Conservation (phyloP, 352 stramenopile species). For the Peronospora farinosa region DNA sequence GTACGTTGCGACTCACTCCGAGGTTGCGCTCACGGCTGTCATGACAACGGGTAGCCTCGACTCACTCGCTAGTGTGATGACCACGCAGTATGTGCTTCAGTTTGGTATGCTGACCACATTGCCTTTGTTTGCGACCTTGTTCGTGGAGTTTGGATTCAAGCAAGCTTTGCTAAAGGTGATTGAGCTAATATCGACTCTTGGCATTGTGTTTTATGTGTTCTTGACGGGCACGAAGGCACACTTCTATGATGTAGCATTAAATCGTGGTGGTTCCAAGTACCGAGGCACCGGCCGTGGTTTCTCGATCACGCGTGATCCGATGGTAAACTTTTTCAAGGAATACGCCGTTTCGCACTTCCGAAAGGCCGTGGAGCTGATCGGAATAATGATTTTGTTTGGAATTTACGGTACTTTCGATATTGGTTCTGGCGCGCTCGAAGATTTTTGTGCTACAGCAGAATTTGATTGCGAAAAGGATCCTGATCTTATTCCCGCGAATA, state of each 20-base stretch:
- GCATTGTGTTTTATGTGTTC: slow-evolving; percentile 86
- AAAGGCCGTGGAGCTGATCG: slow-evolving; percentile 84
- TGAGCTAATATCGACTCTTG: slow-evolving; percentile 69
- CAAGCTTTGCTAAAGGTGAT: slow-evolving; percentile 68
- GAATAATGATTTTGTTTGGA: slow-evolving; percentile 77
- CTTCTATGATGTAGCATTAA: slow-evolving; percentile 81
- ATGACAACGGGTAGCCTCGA: slow-evolving; percentile 54
- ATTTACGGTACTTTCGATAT: slow-evolving; percentile 77
- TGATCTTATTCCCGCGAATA: slow-evolving; percentile 54
- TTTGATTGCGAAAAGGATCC: slow-evolving; percentile 46
- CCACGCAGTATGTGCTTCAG: slow-evolving; percentile 83
- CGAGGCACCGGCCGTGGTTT: slow-evolving; percentile 81
- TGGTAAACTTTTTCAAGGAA: slow-evolving; percentile 87
- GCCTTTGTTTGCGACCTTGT: slow-evolving; percentile 65
- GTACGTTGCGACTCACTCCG: slow-evolving; percentile 68
- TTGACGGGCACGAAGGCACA: slow-evolving; percentile 82
- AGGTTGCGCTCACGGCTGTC: slow-evolving; percentile 52
- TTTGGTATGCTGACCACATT: slow-evolving; percentile 83
- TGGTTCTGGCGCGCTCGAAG: slow-evolving; percentile 32
- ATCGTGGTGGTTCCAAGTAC: slow-evolving; percentile 83
- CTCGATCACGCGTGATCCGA: slow-evolving; percentile 77
- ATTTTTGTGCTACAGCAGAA: slow-evolving; percentile 46
- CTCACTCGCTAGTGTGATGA: slow-evolving; percentile 73
- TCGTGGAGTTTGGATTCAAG: slow-evolving; percentile 77
- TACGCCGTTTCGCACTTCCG: slow-evolving; percentile 84